phyloP scores from a whole-genome alignment of 2,329 filamentous ascomycete species.

The Metarhizium brunneum region DNA sequence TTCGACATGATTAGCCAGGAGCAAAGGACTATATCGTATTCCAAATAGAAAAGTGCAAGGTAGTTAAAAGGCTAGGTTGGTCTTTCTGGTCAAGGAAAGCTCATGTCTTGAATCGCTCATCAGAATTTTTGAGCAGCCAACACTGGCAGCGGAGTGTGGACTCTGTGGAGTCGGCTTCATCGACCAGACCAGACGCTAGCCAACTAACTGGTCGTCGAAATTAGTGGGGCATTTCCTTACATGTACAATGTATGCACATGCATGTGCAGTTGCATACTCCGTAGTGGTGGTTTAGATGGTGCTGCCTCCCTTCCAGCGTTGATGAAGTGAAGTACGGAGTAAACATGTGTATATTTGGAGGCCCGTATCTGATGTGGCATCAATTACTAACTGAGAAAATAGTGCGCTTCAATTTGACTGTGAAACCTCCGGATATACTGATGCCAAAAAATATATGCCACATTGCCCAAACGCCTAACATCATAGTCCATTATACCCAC shows the following conservation, averaged over 20 bases:
- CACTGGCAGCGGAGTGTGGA: neutral
- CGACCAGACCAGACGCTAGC: neutral
- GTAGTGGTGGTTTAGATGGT: no score
- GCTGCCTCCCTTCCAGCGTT: no score
- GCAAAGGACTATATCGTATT: neutral
- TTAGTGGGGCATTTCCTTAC: no score
- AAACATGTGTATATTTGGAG: no score
- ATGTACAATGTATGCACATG: no score
- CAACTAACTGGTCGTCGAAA: no score
- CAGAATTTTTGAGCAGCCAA: neutral
- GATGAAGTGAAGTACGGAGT: no score
- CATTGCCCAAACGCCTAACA: neutral
- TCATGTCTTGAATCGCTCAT: neutral
- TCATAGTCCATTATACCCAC: neutral
- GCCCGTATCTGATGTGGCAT: neutral
- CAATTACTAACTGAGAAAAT: neutral
- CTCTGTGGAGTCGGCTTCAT: neutral
- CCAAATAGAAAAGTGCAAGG: neutral
- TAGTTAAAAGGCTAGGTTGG: neutral
- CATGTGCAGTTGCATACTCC: no score
- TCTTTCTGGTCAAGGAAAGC: neutral
- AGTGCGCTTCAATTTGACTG: neutral
- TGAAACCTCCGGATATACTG: neutral
- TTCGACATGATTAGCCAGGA: conserved; percentile 24
- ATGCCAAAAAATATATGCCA: neutral